Evolutionary conservation across 495 filamentous ascomycete species (phyloP).

Genomic region (Aspergillus carlsbadensis): DNA sequence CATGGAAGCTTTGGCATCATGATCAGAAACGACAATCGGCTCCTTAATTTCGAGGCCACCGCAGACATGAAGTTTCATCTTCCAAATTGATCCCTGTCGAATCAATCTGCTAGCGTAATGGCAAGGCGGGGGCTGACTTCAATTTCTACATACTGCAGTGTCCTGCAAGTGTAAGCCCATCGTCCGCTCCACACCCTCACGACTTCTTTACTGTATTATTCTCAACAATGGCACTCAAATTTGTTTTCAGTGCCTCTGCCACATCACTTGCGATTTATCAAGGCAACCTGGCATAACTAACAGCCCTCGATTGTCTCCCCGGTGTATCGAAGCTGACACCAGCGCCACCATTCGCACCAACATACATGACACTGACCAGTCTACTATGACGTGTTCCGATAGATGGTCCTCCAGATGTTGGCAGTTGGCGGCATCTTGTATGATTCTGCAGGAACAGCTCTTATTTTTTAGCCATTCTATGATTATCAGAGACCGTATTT

Average conservation of each 20-base stretch:
- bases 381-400: constrained; percentile 3
- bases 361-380: background rate
- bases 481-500: background rate
- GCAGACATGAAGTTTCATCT: constrained; percentile 2
- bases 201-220: too few species aligned
- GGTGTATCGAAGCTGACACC: too few species aligned
- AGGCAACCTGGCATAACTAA: too few species aligned
- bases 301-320: too few species aligned
- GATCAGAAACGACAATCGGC: background rate
- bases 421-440: background rate
- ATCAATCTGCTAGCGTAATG: too few species aligned
- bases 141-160: too few species aligned
- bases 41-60: background rate
- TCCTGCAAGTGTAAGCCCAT: too few species aligned
- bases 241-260: too few species aligned
- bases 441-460: constrained; percentile 8
- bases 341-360: background rate
- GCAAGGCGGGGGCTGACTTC: too few species aligned
- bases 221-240: too few species aligned
- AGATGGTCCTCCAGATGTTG: background rate
- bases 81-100: background rate
- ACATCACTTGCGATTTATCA: too few species aligned
- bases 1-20: background rate
- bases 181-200: too few species aligned
- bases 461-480: background rate